Evolutionary conservation across 2,329 filamentous ascomycete species (phyloP).

Genomic region (Aphanoascus verrucosus): DNA sequence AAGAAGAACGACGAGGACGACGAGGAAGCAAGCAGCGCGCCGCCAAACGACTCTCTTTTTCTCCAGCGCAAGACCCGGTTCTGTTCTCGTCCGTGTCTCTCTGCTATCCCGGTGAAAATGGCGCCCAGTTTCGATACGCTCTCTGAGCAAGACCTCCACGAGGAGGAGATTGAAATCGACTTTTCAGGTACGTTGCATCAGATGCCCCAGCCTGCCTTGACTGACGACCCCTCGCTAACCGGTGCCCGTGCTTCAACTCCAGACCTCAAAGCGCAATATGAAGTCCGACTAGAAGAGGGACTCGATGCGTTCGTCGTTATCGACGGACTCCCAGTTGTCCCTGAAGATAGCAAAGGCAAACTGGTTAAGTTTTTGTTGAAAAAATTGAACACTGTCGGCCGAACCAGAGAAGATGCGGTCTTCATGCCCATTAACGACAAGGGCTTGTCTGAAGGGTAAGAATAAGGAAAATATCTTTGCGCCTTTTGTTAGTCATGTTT

Average conservation of each 20-base stretch:
- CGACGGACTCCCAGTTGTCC: constrained; percentile 84
- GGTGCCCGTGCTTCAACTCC: constrained; percentile 11
- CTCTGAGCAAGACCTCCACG: constrained; percentile 81
- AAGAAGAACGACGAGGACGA: neutral
- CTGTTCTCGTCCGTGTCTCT: neutral
- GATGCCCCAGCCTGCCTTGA: constrained; percentile 2
- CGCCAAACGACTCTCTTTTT: neutral
- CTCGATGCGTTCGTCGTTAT: constrained; percentile 94
- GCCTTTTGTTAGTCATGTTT: neutral
- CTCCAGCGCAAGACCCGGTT: neutral
- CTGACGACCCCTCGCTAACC: constrained; percentile 22
- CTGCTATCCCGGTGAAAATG: constrained; percentile 50
- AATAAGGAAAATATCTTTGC: constrained; percentile 17
- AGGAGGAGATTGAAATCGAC: constrained; percentile 87
- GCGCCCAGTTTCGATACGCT: constrained; percentile 87
- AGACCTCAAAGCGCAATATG: constrained; percentile 87
- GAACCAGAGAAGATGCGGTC: constrained; percentile 73
- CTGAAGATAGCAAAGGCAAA: constrained; percentile 82
- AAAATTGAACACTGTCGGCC: constrained; percentile 79
- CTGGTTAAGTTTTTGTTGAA: constrained; percentile 91
- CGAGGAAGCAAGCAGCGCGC: neutral
- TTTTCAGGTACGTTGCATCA: constrained; percentile 51
- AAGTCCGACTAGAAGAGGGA: constrained; percentile 90
- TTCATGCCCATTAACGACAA: constrained; percentile 89
- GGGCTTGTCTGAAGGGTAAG: constrained; percentile 75